phyloP scores from a whole-genome alignment of 129 eudicot species.

The Smallanthus sonchifolius region DNA sequence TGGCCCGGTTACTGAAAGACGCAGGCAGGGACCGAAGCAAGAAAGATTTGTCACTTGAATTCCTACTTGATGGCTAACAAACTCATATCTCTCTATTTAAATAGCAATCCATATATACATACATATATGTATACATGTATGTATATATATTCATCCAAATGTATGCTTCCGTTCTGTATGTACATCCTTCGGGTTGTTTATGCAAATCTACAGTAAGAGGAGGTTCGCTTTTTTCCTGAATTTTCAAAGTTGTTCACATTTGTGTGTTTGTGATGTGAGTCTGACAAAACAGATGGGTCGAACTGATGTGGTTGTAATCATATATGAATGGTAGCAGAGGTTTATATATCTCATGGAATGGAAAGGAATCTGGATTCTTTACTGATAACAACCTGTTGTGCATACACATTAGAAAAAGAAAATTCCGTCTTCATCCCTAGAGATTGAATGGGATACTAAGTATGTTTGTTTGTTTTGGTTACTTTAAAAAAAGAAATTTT shows the following conservation, averaged over 20 bases:
- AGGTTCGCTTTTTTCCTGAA: neutral
- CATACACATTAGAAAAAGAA: neutral
- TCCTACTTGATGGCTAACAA: conserved; percentile 45
- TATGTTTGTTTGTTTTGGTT: too few species aligned
- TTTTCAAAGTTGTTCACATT: neutral
- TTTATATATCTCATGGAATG: neutral
- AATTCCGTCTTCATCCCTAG: too few species aligned
- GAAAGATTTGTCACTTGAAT: conserved; percentile 63
- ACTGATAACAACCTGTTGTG: neutral
- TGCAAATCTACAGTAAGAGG: neutral
- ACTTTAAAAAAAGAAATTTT: too few species aligned
- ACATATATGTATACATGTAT: neutral
- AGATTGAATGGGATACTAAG: too few species aligned
- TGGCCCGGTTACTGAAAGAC: conserved; percentile 57
- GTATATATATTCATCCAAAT: conserved; percentile 2
- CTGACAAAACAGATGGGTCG: neutral
- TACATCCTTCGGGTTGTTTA: conserved; percentile 2
- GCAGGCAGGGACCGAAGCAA: conserved; percentile 54
- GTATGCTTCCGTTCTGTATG: conserved; percentile 26
- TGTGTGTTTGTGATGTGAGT: neutral
- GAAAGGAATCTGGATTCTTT: neutral
- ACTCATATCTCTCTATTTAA: neutral
- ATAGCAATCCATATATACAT: conserved; percentile 17
- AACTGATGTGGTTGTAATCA: neutral
- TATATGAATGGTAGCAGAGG: neutral